Percentiles rank a stretch among this genome's conserved stretches.
phyloP scores from a whole-genome alignment of 2,329 filamentous ascomycete species.

The Colletotrichum sp. region DNA sequence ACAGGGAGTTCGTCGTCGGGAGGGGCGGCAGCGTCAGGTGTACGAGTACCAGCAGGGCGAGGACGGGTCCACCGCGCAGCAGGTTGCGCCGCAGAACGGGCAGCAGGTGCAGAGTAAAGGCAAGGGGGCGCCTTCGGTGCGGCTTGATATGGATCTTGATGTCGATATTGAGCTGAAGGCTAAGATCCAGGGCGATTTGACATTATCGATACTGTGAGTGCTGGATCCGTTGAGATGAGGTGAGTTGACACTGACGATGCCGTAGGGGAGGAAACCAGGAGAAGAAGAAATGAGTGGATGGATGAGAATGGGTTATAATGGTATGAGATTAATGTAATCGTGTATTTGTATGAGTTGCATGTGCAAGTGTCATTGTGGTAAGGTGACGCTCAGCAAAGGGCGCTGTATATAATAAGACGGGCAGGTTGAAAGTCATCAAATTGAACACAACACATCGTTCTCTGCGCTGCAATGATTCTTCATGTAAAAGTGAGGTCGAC shows the following conservation, averaged over 20 bases:
- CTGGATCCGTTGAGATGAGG: neutral
- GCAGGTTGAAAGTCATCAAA: neutral
- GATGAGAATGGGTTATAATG: neutral
- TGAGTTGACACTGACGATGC: neutral
- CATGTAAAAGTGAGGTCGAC: neutral
- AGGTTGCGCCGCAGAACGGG: neutral
- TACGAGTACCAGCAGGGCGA: neutral
- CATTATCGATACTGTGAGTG: constrained; percentile 7
- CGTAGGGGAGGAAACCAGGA: neutral
- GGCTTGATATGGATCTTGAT: constrained; percentile 19
- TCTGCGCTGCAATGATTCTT: neutral
- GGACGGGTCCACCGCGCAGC: neutral
- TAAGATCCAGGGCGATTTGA: constrained; percentile 13
- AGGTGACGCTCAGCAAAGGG: neutral
- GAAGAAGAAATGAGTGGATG: neutral
- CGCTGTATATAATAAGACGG: neutral
- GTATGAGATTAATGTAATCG: neutral
- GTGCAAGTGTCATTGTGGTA: neutral
- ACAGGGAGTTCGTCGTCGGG: neutral
- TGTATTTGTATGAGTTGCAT: neutral
- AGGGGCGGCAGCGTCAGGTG: neutral
- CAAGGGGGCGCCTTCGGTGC: constrained; percentile 8
- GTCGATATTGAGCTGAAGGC: constrained; percentile 19
- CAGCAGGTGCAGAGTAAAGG: neutral
- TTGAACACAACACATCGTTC: neutral